Evolutionary conservation across 805 yeast species (phyloP), one percentile per base, ranked within the genome.

Genomic region (Saccharomycopsis synnaedendra): DNA sequence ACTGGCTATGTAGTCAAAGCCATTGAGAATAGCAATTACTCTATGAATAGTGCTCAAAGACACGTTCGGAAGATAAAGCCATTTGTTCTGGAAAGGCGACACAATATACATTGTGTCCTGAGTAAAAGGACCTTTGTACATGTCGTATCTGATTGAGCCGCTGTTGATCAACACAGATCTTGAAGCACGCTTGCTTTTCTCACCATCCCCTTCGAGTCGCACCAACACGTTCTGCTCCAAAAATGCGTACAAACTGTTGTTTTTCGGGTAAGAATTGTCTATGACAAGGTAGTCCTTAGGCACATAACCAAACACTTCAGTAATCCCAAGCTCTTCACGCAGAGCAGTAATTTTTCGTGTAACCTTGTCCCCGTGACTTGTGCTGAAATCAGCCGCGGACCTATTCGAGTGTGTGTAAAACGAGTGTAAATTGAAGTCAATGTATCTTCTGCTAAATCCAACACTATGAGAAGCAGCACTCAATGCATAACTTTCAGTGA

Each of bases 91-190:
- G 64, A 87, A 89, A 0, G 97, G 97, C 0, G 94, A 80, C 0
- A 90, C 85, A 41, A 83, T 85, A 59, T 71, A 90, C 55, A 83
- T 83, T 0, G 90, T 71, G 61, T 88, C 95, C 41, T 67, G 66
- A 0, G 95, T 88, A 60, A 82, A 89, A 1, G 82, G 80, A 0
- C 97, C 97, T 59, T 80, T 75, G 65, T 82, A 83, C 42, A 89
- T 64, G 62, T 89, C 96, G 59, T 85, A 90, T 46, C 97, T 73
- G 3, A 89, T 74, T 4, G 95, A 82, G 1, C 97, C 97, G 0
- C 96, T 83, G 60, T 90, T 90, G 51, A 85, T 76, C 41, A 85
- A 64, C 30, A 87, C 73, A 32, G 80, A 66, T 47, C 86, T 67
- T 1, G 65, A 58, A 45, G 67, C 65, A 10, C 55, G 19, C 6